A percentile compares a stretch with the other conserved stretches of the same genome.
These are phyloP conservation scores for Diaporthe ampelina DNA, from an alignment of 2,329 filamentous ascomycete genomes.

Conservation along the genomic window DNA sequence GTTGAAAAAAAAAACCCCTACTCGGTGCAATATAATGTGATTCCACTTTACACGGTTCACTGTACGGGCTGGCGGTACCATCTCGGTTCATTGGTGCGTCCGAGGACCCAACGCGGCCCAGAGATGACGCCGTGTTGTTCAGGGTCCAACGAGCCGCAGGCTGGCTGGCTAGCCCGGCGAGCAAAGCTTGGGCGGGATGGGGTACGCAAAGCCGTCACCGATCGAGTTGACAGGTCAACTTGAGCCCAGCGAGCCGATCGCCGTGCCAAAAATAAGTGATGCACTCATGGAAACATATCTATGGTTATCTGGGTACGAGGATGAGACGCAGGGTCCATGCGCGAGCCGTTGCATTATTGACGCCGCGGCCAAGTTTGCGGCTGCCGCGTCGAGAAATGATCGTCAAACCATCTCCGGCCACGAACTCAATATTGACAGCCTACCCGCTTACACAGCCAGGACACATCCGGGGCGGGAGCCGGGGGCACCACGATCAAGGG, in stretches of 20 bases:
- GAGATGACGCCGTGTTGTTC: conserved; percentile 16
- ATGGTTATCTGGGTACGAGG: conserved; percentile 33
- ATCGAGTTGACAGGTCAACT: conserved; percentile 26
- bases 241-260: conserved; percentile 8
- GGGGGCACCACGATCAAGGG: conserved; percentile 11
- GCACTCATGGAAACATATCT: conserved; percentile 34
- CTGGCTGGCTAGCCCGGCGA: conserved; percentile 10
- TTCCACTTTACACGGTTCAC: conserved; percentile 20
- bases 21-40: not conserved
- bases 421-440: conserved; percentile 27
- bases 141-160: conserved; percentile 30
- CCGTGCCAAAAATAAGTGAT: conserved; percentile 36
- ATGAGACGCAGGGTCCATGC: conserved; percentile 30
- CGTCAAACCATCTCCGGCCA: conserved; percentile 23
- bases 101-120: conserved; percentile 8
- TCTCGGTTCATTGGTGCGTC: conserved; percentile 21
- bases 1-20: not conserved
- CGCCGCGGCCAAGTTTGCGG: conserved; percentile 26
- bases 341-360: conserved; percentile 26
- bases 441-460: conserved; percentile 30
- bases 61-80: not conserved
- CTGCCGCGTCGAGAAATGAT: conserved; percentile 35
- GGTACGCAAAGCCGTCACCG: not conserved
- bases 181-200: conserved; percentile 9
- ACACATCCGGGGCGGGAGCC: conserved; percentile 20